Evolutionary conservation across 2,329 filamentous ascomycete genomes (phyloP), one percentile per base, ranked within the genome.

Genomic region (Botrytis medusae): DNA sequence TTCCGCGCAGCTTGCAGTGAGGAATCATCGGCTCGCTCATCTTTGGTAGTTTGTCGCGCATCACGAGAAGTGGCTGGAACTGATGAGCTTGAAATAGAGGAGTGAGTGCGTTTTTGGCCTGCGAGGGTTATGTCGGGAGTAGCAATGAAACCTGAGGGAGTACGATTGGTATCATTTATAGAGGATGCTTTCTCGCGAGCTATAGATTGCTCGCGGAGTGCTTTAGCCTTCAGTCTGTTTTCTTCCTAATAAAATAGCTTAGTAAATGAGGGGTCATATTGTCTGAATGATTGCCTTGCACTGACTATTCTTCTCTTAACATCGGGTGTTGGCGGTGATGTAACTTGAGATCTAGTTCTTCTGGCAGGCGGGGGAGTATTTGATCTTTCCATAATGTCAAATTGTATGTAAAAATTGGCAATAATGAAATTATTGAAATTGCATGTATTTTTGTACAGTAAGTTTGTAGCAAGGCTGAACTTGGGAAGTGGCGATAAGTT

Each of bases 181-280:
- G 74, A 83, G 68, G 85, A 79, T 74, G 85, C 82, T 79, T 84
- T 85, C 74, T 85, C 83, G 74, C 91, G 89, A 48, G 91, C 90
- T 79, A 94, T 90, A 74, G 88, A 88, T 79, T 92, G 90, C 77
- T 93, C 89, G 73, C 93, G 92, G 29, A 95, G 86, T 3, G 94
- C 95, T 86, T 98, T 98, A 72, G 96, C 93, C 83, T 91, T 93
- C 44, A 98, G 88, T 32, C 95, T 90, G 78, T 91, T 95, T 82
- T 95, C 90, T 89, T 98, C 95, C 93, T 96, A 74, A 25, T 14
- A 34, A 46, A 9, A 67, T 71, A 75, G 57, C 76, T 63, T 40
- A 32, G 42, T 40, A 62, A 64, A 22, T 42, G 37, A 54, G 5
- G 68, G 18, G 8, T 20, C 25, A 57, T 14, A 42, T 57, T 32